phyloP scores from a whole-genome alignment of 2,329 filamentous ascomycete species.

The Dactylonectria estremocensis region DNA sequence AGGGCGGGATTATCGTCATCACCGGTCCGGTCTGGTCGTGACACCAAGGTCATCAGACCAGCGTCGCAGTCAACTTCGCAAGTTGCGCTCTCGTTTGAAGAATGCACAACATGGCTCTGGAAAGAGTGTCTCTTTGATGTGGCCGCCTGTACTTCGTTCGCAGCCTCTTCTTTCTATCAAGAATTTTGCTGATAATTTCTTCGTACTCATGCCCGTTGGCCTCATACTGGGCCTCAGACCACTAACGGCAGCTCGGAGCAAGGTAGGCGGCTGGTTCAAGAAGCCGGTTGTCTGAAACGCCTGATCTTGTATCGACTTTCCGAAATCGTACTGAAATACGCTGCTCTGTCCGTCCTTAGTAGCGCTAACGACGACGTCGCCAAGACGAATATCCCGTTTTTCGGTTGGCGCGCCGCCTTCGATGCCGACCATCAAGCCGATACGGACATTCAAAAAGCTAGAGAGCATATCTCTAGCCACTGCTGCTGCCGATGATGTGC shows the following conservation, averaged over 20 bases:
- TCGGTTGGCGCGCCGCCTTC: not conserved
- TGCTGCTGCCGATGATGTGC: not conserved
- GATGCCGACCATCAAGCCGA: not conserved
- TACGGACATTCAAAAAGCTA: not conserved
- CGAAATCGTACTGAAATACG: not conserved
- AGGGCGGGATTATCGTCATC: not conserved
- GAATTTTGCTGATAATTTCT: too few relatives aligned
- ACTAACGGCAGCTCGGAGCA: slow-evolving; percentile 12
- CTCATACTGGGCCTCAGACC: slow-evolving; percentile 18
- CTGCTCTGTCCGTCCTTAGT: not conserved
- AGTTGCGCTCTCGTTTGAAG: not conserved
- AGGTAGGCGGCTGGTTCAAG: not conserved
- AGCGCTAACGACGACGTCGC: not conserved
- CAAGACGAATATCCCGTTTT: not conserved
- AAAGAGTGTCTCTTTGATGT: too few relatives aligned
- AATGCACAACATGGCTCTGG: not conserved
- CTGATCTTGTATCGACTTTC: not conserved
- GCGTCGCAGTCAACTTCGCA: not conserved
- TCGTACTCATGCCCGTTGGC: too few relatives aligned
- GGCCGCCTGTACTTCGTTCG: too few relatives aligned
- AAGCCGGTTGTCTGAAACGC: not conserved
- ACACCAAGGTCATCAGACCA: not conserved
- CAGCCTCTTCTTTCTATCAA: too few relatives aligned
- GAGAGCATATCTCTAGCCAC: not conserved
- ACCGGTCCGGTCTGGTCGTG: not conserved